phyloP scores from a whole-genome alignment of 345 rosid species.

The Syzygium aqueum region DNA sequence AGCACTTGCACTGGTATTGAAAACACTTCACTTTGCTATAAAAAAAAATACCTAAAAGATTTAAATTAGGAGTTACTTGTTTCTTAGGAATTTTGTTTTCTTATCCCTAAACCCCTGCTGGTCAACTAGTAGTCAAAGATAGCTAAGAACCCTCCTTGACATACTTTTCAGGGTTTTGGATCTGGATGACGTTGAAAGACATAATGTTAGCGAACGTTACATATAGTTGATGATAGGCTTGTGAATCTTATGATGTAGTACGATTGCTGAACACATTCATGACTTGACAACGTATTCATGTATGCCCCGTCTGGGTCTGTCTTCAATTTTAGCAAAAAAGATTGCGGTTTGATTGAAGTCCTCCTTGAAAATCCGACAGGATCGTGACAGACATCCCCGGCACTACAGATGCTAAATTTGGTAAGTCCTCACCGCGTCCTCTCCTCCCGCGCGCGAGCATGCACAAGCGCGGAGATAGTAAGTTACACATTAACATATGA shows the following conservation, averaged over 20 bases:
- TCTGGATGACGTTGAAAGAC: neutral
- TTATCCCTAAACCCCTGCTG: neutral
- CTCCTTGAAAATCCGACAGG: constrained; percentile 29
- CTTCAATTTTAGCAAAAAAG: neutral
- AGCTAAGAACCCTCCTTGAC: neutral
- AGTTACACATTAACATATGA: neutral
- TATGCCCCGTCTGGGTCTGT: neutral
- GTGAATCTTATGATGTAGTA: neutral
- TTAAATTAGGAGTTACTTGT: neutral
- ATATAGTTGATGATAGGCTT: neutral
- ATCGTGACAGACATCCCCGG: constrained; percentile 93
- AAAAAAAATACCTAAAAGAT: neutral
- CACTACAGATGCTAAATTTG: constrained; percentile 75
- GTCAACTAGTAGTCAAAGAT: neutral
- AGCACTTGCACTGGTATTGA: constrained; percentile 72
- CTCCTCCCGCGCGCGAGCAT: neutral
- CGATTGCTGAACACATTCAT: neutral
- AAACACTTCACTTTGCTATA: neutral
- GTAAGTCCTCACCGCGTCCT: constrained; percentile 21
- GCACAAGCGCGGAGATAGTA: neutral
- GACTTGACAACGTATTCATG: neutral
- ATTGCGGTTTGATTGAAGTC: neutral
- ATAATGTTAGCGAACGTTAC: neutral
- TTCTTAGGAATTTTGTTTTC: neutral
- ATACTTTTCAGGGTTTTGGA: neutral